Evolutionary conservation across 768 basidiomycete species (phyloP), one percentile per base, ranked within the genome.

Genomic region (Porphyrellus cyaneotinctus): DNA sequence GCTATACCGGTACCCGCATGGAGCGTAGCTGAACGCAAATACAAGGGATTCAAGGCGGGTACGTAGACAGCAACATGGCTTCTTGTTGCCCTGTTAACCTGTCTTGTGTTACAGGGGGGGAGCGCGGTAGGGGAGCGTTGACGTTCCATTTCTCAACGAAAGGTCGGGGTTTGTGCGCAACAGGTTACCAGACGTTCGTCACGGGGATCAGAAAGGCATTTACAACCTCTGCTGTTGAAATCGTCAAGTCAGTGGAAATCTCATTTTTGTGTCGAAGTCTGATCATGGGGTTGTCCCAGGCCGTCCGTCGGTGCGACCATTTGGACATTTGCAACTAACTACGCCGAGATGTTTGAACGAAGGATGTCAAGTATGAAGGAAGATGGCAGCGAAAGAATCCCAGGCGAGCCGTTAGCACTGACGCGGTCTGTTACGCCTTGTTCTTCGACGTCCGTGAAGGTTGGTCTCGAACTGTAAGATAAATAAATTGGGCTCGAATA

Each of bases 11-110:
- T 47, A 22, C 6, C 17, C 6, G 17, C 35, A 8, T 63, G 64
- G 54, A 49, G 52, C 9, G 39, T 3, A 15, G 13, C 10, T 23
- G 56, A 64, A n/a, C 24, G 18, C 31, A 53, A 18, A 45, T 59
- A 31, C 18, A 49, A 57, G 43, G 60, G 58, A n/a, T 68, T 70
- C 46, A 30, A 56, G 22, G 56, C 52, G 51, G 70, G 68, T 69
- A 28, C 33, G 70, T 58, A 15, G 23, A 26, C 33, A n/a, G 15
- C 10, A 7, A 39, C 9, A 35, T 7, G 22, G 15, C 32, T 30
- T 48, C 32, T 37, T 6, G 0, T 11, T 33, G 0, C 18, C 26
- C 37, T 47, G 14, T 35, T 52, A 14, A 54, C 28, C 33, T 37
- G 2, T 39, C 31, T 37, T 20, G 38, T 47, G 12, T 30, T 36